A percentile compares a stretch with the other conserved stretches of the same genome.
Conservation (phyloP, 371 early-diverging fungal genomes). For the Rhizopus delemar region DNA sequence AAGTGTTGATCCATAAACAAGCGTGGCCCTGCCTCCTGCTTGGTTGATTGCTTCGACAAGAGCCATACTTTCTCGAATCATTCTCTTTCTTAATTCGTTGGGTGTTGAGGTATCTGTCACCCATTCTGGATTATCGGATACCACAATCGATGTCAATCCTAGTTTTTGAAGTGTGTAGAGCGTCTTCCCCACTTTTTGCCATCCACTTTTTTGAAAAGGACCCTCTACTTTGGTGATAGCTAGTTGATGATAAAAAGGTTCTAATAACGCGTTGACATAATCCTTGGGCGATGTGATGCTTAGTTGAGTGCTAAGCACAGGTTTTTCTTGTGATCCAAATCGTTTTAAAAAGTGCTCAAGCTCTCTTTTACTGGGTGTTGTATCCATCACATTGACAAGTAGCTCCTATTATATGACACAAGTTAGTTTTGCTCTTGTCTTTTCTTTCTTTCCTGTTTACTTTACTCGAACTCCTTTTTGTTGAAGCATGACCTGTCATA, state of each 20-base stretch:
- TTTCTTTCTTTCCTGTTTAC: neutral
- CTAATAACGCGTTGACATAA: slow-evolving; percentile 53
- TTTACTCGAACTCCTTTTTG: slow-evolving; percentile 30
- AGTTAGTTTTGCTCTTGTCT: neutral
- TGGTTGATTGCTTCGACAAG: slow-evolving; percentile 74
- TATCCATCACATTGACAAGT: slow-evolving; percentile 44
- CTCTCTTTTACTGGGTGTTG: slow-evolving; percentile 78
- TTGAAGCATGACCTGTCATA: neutral
- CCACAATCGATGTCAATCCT: slow-evolving; percentile 72
- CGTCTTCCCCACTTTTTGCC: slow-evolving; percentile 57
- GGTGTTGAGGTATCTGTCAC: slow-evolving; percentile 23
- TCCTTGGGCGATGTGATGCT: slow-evolving; percentile 38
- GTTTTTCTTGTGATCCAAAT: slow-evolving; percentile 45
- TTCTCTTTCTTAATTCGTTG: slow-evolving; percentile 42
- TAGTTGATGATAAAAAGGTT: slow-evolving; percentile 51
- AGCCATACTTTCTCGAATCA: slow-evolving; percentile 60
- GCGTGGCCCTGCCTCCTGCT: slow-evolving; percentile 75
- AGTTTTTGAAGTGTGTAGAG: slow-evolving; percentile 70
- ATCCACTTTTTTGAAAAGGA: slow-evolving; percentile 53
- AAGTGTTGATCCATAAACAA: slow-evolving; percentile 48
- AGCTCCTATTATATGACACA: slow-evolving; percentile 18
- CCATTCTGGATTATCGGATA: slow-evolving; percentile 63
- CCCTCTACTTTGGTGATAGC: slow-evolving; percentile 66
- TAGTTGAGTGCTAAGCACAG: slow-evolving; percentile 1
- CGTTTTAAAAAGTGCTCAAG: slow-evolving; percentile 72